A percentile compares a stretch with the other conserved stretches of the same genome.
Conservation (phyloP, 805 yeast species). For the Pichia kluyveri region DNA sequence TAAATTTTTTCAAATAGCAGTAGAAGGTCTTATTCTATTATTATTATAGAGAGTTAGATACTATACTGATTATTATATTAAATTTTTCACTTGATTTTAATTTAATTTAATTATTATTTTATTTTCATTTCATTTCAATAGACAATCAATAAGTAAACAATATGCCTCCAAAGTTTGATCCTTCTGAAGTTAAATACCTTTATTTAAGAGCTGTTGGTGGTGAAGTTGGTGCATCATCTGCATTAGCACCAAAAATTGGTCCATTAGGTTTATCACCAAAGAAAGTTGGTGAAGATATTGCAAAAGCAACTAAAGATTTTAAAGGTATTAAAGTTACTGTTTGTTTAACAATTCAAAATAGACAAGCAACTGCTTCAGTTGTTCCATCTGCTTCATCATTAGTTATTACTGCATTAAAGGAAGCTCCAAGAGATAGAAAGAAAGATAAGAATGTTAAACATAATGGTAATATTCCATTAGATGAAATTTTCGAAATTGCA, state of each 20-base stretch:
- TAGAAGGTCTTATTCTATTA: too few relatives aligned
- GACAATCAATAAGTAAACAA: constrained; percentile 16
- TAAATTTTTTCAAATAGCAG: too few relatives aligned
- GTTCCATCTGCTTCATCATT: constrained; percentile 99
- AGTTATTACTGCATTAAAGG: constrained; percentile 98
- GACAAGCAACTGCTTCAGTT: constrained; percentile 98
- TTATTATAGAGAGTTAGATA: too few relatives aligned
- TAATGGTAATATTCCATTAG: constrained; percentile 96
- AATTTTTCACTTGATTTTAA: too few relatives aligned
- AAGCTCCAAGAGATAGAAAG: constrained; percentile 99
- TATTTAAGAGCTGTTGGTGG: constrained; percentile 99
- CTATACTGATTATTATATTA: too few relatives aligned
- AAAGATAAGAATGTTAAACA: constrained; percentile 99
- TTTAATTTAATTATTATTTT: background rate
- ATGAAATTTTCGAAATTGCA: constrained; percentile 94
- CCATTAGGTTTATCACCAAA: constrained; percentile 99
- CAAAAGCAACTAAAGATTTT: constrained; percentile 98
- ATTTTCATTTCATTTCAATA: background rate
- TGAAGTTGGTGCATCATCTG: constrained; percentile 99
- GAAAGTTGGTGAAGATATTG: constrained; percentile 99
- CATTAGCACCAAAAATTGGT: constrained; percentile 99
- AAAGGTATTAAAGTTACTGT: constrained; percentile 99
- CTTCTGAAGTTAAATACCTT: constrained; percentile 95
- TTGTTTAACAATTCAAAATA: constrained; percentile 97
- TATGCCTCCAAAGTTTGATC: constrained; percentile 99